phyloP scores from a whole-genome alignment of 2,329 filamentous ascomycete species.

The Pseudophaeomoniella oleicola region DNA sequence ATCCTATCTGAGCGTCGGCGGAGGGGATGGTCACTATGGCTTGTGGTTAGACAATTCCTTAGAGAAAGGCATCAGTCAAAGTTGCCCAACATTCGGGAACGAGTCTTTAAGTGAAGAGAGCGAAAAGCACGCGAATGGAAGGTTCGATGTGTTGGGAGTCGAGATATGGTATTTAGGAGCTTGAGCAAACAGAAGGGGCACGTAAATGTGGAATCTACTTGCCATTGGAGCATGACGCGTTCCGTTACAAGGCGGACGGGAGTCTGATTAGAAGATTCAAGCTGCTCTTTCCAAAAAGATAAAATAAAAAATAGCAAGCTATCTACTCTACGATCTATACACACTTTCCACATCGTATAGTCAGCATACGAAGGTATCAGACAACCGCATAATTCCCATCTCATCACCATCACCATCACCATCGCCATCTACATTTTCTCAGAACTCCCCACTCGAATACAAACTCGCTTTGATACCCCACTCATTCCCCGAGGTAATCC shows the following conservation, averaged over 20 bases:
- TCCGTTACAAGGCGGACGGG: too few species aligned
- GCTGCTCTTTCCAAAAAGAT: too few species aligned
- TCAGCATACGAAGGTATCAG: too few species aligned
- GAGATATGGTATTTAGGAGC: conserved; percentile 84
- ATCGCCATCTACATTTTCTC: conserved; percentile 3
- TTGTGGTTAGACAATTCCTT: conserved; percentile 84
- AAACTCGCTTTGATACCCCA: conserved; percentile 45
- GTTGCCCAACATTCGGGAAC: conserved; percentile 87
- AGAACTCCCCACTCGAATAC: conserved; percentile 24
- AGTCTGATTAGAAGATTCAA: too few species aligned
- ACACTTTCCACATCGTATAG: too few species aligned
- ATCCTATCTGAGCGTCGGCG: conserved; percentile 72
- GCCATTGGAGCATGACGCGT: too few species aligned
- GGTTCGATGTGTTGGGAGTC: conserved; percentile 77
- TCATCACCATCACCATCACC: too few species aligned
- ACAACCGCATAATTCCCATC: too few species aligned
- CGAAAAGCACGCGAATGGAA: conserved; percentile 33
- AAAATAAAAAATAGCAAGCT: too few species aligned
- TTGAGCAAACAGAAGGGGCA: too few species aligned
- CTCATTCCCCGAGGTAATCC: conserved; percentile 44
- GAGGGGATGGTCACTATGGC: conserved; percentile 80
- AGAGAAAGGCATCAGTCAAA: conserved; percentile 67
- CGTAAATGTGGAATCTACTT: too few species aligned
- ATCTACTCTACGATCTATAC: too few species aligned
- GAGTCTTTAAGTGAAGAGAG: conserved; percentile 76